Percentiles rank a stretch among this genome's conserved stretches.
Conservation (phyloP, 176 grass and related monocot genomes). For the Tillandsia fasciculata region DNA sequence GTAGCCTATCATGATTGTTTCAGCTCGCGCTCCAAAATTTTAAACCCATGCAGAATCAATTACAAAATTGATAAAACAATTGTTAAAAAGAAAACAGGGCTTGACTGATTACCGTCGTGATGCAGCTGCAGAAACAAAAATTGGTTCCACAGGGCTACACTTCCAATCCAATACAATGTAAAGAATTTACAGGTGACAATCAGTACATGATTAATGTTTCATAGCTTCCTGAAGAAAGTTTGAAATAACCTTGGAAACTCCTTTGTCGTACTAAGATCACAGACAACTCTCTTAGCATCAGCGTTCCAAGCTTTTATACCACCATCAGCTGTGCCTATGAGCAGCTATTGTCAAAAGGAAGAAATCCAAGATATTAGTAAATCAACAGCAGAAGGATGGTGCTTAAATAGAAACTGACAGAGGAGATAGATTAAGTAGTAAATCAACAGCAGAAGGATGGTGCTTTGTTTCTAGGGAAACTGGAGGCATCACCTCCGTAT, state of each 20-base stretch:
- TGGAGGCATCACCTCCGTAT: no score
- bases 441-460: no score
- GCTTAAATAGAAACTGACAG: no score
- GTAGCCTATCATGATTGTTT: neutral
- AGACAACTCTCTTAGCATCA: slow-evolving; percentile 96
- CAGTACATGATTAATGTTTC: slow-evolving; percentile 4
- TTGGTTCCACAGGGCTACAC: slow-evolving; percentile 90
- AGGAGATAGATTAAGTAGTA: no score
- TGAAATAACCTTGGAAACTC: slow-evolving; percentile 75
- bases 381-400: no score
- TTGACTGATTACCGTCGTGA: slow-evolving; percentile 59
- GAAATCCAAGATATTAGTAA: slow-evolving; percentile 39
- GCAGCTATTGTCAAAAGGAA: slow-evolving; percentile 87
- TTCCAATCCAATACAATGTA: slow-evolving; percentile 88
- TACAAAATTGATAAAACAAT: neutral
- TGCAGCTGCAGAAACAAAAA: slow-evolving; percentile 93
- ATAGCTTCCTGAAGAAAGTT: slow-evolving; percentile 1
- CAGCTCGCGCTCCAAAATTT: neutral
- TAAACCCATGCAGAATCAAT: neutral
- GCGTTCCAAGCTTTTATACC: slow-evolving; percentile 99
- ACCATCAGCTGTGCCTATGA: slow-evolving; percentile 97
- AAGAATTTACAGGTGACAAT: slow-evolving; percentile 22
- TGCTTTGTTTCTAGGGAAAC: no score
- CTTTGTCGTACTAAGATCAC: slow-evolving; percentile 75
- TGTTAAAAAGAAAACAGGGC: neutral